These are phyloP conservation scores for Allantophomopsis cytisporea DNA, from an alignment of 2,329 filamentous ascomycete genomes.

Conservation along the genomic window DNA sequence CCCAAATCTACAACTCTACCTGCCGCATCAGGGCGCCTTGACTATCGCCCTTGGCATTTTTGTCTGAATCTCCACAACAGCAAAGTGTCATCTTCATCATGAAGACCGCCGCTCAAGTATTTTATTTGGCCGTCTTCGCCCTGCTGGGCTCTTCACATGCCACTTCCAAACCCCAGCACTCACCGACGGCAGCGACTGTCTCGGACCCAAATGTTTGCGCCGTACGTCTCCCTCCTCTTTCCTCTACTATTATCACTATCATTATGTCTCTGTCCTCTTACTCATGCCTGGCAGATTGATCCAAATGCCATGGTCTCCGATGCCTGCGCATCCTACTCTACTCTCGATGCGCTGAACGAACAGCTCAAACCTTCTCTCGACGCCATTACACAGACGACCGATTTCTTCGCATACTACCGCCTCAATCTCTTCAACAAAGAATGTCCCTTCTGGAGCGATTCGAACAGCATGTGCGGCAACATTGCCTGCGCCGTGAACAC, in stretches of 20 bases:
- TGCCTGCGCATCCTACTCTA: conserved; percentile 86
- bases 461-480: conserved; percentile 90
- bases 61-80: too few relatives aligned
- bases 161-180: conserved; percentile 5
- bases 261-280: conserved; percentile 16
- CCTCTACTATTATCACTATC: conserved; percentile 3
- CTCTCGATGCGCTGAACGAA: conserved; percentile 73
- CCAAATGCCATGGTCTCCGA: conserved; percentile 83
- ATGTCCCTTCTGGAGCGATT: conserved; percentile 94
- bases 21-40: too few relatives aligned
- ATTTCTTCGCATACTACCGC: conserved; percentile 97
- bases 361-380: conserved; percentile 64
- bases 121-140: conserved; percentile 49
- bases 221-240: conserved; percentile 12
- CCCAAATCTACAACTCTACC: too few relatives aligned
- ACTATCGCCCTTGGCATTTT: too few relatives aligned
- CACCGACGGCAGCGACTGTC: conserved; percentile 22
- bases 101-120: conserved; percentile 37
- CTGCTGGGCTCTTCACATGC: conserved; percentile 36
- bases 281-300: conserved; percentile 52
- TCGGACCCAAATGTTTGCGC: conserved; percentile 22
- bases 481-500: conserved; percentile 94
- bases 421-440: conserved; percentile 88
- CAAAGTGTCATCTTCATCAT: conserved; percentile 18
- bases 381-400: conserved; percentile 72